Base-by-base conservation (phyloP, 768 basidiomycete genomes). In the Podaxis sp. region DNA sequence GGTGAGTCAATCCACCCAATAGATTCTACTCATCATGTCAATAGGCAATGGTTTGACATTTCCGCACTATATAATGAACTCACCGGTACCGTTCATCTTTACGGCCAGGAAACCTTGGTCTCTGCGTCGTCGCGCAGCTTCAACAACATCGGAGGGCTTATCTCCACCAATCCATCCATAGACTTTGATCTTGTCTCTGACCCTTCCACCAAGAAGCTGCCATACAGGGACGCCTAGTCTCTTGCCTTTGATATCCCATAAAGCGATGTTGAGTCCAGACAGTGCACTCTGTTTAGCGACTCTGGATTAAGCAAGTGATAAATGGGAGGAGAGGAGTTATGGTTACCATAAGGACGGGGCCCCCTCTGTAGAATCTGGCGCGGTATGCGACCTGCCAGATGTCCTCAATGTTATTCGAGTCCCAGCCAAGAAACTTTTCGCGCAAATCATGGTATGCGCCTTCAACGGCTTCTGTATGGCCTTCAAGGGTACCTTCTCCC, bases 171-270 rank as follows among this genome's bases (percentile, higher is more conserved):
- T 76, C 79, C 80, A 90, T 2, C 85, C 82, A 66, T 87, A 87
- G 4, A 87, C 85, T 61, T 78, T 79, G 55, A 86, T 74, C 33
- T 78, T 75, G 67, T 87, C 82, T 54, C 88, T 80, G 36, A 89
- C 86, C 70, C 85, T 86, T 4, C 89, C 89, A 7, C 88, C 90
- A 5, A 89, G 79, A 0, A 91, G 76, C 71, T 88, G 82, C 81
- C 84, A 88, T 1, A 89, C 74, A 0, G 81, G 83, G 10, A 82
- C 88, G 37, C 87, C 87, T 2, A 90, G 80, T 37, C 84, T 86
- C 74, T 89, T 89, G n/a, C 90, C 90, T 66, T 90, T 90, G 74
- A 91, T 87, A 68, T 90, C 89, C 89, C 89, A 82, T 0, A 91
- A 75, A 0, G 87, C 87, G 62, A 90, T 90, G 71, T 89, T 87